Evolutionary conservation across 441 rosid genomes (phyloP).

Genomic region (Aquilaria agallochum): DNA sequence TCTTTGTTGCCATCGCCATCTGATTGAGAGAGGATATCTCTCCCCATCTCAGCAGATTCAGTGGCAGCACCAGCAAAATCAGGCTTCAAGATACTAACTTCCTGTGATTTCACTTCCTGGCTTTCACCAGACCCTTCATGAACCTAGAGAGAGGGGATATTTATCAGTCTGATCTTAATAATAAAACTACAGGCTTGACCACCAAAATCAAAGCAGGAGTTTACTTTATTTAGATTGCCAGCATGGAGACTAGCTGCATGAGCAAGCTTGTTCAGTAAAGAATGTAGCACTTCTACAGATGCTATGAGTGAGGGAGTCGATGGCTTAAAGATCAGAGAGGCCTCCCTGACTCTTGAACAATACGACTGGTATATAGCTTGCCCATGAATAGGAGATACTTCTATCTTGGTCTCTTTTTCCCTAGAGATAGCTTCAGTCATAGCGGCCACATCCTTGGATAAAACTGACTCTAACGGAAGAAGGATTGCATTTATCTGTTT

Average conservation of each 20-base stretch:
- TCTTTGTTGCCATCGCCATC: slow-evolving; percentile 43
- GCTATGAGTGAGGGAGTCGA: slow-evolving; percentile 51
- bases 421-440: slow-evolving; percentile 81
- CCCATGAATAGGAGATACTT: slow-evolving; percentile 87
- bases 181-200: slow-evolving; percentile 7
- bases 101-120: slow-evolving; percentile 67
- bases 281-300: slow-evolving; percentile 67
- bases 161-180: slow-evolving; percentile 11
- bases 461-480: slow-evolving; percentile 72
- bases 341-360: slow-evolving; percentile 71
- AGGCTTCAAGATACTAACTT: slow-evolving; percentile 42
- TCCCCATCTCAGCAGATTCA: slow-evolving; percentile 41
- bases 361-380: slow-evolving; percentile 95
- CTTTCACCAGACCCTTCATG: slow-evolving; percentile 78
- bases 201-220: slow-evolving; percentile 14
- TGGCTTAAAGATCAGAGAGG: slow-evolving; percentile 62
- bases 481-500: slow-evolving; percentile 78
- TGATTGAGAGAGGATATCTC: slow-evolving; percentile 40
- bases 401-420: slow-evolving; percentile 77
- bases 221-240: slow-evolving; percentile 84
- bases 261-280: slow-evolving; percentile 73
- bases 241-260: slow-evolving; percentile 91
- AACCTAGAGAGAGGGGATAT: slow-evolving; percentile 39
- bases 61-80: slow-evolving; percentile 38
- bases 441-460: slow-evolving; percentile 88